Percentiles rank a stretch among this genome's conserved stretches.
Evolutionary conservation across 169 alveolate genomes (phyloP).

Genomic region (Eimeria sp.): DNA sequence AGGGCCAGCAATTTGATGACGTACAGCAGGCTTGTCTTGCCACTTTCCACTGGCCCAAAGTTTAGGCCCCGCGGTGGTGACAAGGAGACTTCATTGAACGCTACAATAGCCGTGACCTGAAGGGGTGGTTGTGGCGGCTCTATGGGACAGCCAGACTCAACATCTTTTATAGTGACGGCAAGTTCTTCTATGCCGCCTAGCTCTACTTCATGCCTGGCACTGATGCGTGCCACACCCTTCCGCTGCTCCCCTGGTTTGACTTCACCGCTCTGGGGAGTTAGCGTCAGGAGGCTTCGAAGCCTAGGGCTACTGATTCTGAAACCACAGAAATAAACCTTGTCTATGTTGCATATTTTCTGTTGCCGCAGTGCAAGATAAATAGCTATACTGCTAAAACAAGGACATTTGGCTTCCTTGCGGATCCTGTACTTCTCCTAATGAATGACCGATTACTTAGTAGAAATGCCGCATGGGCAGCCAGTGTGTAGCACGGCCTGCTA

Average conservation of each 20-base stretch:
- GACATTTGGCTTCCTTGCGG: background rate
- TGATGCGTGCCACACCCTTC: conserved; percentile 31
- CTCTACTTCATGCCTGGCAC: conserved; percentile 88
- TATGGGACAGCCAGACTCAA: conserved; percentile 90
- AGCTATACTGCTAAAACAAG: background rate
- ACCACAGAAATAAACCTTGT: background rate
- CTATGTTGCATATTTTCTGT: background rate
- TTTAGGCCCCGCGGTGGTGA: conserved; percentile 95
- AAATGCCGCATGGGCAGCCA: background rate
- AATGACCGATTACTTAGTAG: background rate
- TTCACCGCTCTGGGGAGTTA: conserved; percentile 93
- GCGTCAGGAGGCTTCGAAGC: conserved; percentile 85
- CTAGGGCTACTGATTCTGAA: conserved; percentile 46
- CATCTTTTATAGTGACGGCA: conserved; percentile 92
- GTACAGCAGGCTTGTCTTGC: conserved; percentile 88
- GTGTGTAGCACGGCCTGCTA: background rate
- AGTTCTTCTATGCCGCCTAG: conserved; percentile 91
- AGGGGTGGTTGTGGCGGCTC: conserved; percentile 89
- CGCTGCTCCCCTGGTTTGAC: conserved; percentile 83
- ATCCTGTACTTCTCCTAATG: background rate
- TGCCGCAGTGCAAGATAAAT: background rate
- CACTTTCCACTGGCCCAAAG: conserved; percentile 96
- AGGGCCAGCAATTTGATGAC: background rate
- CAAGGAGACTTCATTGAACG: conserved; percentile 93
- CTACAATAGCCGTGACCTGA: conserved; percentile 92